Conservation (phyloP, 169 alveolate species). For the Eimeria acervulina region DNA sequence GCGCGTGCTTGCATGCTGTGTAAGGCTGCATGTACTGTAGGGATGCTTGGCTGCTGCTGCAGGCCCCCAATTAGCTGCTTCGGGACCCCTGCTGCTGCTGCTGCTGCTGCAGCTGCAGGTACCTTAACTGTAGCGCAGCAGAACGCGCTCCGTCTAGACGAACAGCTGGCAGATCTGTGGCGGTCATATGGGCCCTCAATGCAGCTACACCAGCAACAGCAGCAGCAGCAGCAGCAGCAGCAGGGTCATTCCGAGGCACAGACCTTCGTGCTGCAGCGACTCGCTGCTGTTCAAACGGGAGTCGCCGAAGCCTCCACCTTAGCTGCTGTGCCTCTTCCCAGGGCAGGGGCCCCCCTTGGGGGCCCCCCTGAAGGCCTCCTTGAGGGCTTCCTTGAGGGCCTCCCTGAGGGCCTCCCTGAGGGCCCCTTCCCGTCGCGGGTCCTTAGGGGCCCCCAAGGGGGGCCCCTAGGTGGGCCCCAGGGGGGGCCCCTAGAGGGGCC, state of each 20-base stretch:
- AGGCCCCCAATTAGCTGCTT: background rate
- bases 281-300: constrained; percentile 29
- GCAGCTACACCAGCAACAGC: constrained; percentile 6
- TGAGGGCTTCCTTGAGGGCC: no score
- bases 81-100: background rate
- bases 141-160: constrained; percentile 14
- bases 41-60: constrained; percentile 45
- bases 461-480: no score
- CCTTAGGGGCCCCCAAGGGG: no score
- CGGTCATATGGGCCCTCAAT: background rate
- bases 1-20: constrained; percentile 1
- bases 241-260: background rate
- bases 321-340: constrained; percentile 9
- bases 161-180: constrained; percentile 37
- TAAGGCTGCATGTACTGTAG: background rate
- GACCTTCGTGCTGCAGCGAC: constrained; percentile 12
- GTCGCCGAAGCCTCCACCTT: constrained; percentile 29
- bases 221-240: background rate
- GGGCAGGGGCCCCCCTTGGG: no score
- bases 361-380: no score
- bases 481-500: no score
- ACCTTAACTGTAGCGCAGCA: constrained; percentile 6
- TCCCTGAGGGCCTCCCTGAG: no score
- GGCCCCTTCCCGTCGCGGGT: no score
- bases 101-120: background rate